Percentiles rank a stretch among this genome's conserved stretches.
These are phyloP conservation scores for Aspergillus egyptiacus DNA, from an alignment of 495 filamentous ascomycete species.

Conservation along the genomic window DNA sequence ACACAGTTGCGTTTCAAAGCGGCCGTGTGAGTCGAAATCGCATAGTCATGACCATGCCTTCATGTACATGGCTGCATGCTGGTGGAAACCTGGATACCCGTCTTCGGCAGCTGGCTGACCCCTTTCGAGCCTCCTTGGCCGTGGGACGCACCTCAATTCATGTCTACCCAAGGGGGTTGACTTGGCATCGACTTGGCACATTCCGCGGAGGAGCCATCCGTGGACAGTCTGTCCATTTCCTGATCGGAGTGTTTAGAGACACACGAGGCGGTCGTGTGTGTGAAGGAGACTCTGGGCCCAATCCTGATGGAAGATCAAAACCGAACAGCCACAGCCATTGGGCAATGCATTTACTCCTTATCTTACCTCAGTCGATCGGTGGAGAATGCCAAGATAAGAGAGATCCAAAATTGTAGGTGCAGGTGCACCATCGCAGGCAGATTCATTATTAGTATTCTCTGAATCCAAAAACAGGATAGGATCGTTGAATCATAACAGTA, in stretches of 20 bases:
- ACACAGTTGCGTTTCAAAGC: constrained; percentile 14
- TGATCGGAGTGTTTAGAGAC: background rate
- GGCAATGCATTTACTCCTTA: constrained; percentile 3
- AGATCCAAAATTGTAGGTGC: constrained; percentile 1
- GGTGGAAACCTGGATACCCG: background rate
- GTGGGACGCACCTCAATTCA: background rate
- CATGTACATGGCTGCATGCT: background rate
- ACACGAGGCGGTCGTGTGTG: background rate
- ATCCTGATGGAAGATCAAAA: constrained; percentile 5
- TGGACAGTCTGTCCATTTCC: constrained; percentile 1
- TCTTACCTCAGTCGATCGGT: constrained; percentile 12
- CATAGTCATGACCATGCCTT: background rate
- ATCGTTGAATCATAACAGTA: constrained; percentile 1
- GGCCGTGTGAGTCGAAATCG: background rate
- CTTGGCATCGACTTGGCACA: constrained; percentile 13
- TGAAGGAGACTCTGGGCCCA: too few relatives aligned
- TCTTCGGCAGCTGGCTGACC: background rate
- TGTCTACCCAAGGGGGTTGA: constrained; percentile 1
- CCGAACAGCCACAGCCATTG: constrained; percentile 5
- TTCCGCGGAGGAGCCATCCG: constrained; percentile 2
- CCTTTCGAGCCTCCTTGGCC: constrained; percentile 4
- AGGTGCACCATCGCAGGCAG: background rate
- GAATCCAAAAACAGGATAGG: background rate
- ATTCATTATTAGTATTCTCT: constrained; percentile 7
- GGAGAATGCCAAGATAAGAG: constrained; percentile 12